Base-by-base conservation (phyloP, 768 basidiomycete genomes). In the Suillus americanus region DNA sequence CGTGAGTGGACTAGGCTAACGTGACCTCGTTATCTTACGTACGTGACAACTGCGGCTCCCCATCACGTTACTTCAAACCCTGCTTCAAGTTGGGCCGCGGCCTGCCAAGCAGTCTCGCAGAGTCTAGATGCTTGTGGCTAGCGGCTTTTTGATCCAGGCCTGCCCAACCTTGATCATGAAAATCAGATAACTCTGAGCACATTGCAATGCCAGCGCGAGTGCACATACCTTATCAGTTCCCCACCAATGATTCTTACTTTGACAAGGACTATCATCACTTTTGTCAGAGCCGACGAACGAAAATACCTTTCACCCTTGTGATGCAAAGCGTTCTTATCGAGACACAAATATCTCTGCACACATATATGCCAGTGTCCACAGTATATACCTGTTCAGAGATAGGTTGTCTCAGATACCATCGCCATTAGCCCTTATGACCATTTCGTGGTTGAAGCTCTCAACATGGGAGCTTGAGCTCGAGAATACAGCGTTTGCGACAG, bases 401-500 rank as follows among this genome's bases (percentile, higher is more conserved):
- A 33, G 5, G 2, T 20, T n/a, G 53, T 33, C 20, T 54, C 18
- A n/a, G 53, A 33, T 33, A 54, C 20, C 53, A 33, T 54, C 53
- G 30, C 30, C 38, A 6, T 28, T 12, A 59, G 23, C 12, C 5
- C 20, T 14, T 5, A 62, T 62, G 56, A 25, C 54, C 13, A 23
- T 65, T 30, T 64, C 56, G 25, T 76, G 73, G 70, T 61, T 75
- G 54, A 76, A 73, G 62, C 74, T 75, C 9, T 77, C 78, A 28
- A 67, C 74, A 33, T 86, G 85, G 86, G 77, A 75, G 23, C 79
- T 87, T 51, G 76, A 83, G 68, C 82, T 84, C 9, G 79, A 80
- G 62, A 73, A 78, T n/a, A 82, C 82, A 25, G 83, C 82, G 30
- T 86, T 89, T 69, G 89, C 87, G 5, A 83, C 86, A 9, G 82